phyloP scores from a whole-genome alignment of 2,329 filamentous ascomycete species.

The Aspergillus glaucus region DNA sequence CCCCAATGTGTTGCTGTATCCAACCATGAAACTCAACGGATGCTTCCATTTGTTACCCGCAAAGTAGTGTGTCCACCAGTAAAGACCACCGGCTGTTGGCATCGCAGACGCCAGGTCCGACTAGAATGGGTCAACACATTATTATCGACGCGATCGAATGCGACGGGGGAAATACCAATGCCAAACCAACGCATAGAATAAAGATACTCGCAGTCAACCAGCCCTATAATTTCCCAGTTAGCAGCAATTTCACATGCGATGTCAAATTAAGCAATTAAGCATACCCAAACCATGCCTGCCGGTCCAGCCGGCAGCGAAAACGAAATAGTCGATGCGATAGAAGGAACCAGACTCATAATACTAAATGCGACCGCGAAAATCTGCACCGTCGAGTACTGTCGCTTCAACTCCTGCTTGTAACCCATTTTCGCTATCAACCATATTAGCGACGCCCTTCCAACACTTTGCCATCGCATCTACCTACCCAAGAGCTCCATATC shows the following conservation, averaged over 20 bases:
- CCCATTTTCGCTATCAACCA: constrained; percentile 29
- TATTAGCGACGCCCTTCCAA: constrained; percentile 1
- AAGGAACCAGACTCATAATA: constrained; percentile 57
- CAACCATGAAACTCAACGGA: constrained; percentile 54
- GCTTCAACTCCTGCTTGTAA: constrained; percentile 56
- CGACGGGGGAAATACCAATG: constrained; percentile 41
- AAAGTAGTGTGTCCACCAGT: constrained; percentile 57
- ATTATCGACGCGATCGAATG: not conserved
- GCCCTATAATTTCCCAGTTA: constrained; percentile 25
- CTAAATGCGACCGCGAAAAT: constrained; percentile 56
- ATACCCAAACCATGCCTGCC: constrained; percentile 56
- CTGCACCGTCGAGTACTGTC: constrained; percentile 58
- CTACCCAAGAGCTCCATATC: constrained; percentile 23
- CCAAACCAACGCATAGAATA: constrained; percentile 55
- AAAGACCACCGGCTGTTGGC: constrained; percentile 55
- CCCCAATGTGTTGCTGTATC: constrained; percentile 57
- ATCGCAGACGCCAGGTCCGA: constrained; percentile 50
- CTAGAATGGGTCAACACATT: constrained; percentile 14
- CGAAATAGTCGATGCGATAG: constrained; percentile 53
- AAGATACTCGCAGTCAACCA: constrained; percentile 55
- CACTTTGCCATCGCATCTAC: not conserved
- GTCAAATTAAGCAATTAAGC: constrained; percentile 7
- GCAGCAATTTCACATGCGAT: not conserved
- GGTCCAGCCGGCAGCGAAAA: constrained; percentile 56
- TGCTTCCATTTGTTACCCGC: constrained; percentile 50